Evolutionary conservation across 805 yeast genomes (phyloP).

Genomic region (Blastobotrys americana): DNA sequence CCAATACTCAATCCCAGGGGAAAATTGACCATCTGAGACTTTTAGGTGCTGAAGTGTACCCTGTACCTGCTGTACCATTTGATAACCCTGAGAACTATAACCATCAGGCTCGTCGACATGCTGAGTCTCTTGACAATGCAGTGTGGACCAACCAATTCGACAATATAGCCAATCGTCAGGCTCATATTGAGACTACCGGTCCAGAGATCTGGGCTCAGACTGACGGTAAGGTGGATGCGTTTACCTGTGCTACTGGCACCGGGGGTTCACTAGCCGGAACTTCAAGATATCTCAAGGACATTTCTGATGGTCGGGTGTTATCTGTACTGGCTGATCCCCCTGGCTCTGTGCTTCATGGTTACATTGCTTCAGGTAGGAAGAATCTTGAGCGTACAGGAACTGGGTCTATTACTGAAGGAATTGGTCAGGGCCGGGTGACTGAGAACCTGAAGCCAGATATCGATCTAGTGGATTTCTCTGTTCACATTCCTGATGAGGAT

Average conservation of each 20-base stretch:
- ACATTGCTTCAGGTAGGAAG: conserved; percentile 63
- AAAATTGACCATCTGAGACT: conserved; percentile 68
- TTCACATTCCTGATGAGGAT: conserved; percentile 69
- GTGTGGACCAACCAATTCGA: conserved; percentile 94
- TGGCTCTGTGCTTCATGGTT: conserved; percentile 77
- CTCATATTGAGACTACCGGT: conserved; percentile 85
- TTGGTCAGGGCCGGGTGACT: conserved; percentile 92
- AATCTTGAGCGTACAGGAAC: conserved; percentile 67
- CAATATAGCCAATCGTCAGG: conserved; percentile 78
- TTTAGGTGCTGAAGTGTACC: conserved; percentile 79
- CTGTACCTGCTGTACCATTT: conserved; percentile 82
- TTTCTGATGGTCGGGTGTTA: conserved; percentile 54
- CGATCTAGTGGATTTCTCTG: conserved; percentile 69
- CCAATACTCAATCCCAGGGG: conserved; percentile 76
- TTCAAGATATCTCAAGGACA: conserved; percentile 67
- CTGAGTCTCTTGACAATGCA: conserved; percentile 66
- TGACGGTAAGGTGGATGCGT: conserved; percentile 69
- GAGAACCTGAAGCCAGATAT: conserved; percentile 70
- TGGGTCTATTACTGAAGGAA: conserved; percentile 82
- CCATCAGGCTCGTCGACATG: conserved; percentile 81
- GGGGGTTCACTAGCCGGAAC: conserved; percentile 91
- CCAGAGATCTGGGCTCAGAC: conserved; percentile 89
- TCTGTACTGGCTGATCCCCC: conserved; percentile 87
- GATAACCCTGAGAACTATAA: conserved; percentile 80
- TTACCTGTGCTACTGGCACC: conserved; percentile 87